Percentiles rank a stretch among this genome's conserved stretches.
These are phyloP conservation scores for Lactifluus rugatus DNA, from an alignment of 768 basidiomycete species.

Conservation along the genomic window DNA sequence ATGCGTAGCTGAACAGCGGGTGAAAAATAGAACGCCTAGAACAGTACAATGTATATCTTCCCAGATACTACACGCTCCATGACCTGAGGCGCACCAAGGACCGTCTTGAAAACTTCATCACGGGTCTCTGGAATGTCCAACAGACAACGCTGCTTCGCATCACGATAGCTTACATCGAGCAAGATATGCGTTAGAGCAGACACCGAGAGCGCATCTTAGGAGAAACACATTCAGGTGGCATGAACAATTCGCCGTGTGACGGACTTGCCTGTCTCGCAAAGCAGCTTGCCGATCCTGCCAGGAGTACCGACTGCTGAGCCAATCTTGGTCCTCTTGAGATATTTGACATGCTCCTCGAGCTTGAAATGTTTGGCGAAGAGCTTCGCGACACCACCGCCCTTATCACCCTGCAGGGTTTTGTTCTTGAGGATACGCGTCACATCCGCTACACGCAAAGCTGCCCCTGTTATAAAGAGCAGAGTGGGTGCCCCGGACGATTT, in stretches of 20 bases:
- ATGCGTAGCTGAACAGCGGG: not conserved
- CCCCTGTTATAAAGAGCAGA: conserved; percentile 71
- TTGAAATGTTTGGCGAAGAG: conserved; percentile 95
- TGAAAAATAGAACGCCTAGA: conserved; percentile 54
- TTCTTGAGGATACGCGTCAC: conserved; percentile 66
- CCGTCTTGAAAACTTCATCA: conserved; percentile 67
- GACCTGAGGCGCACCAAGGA: conserved; percentile 55
- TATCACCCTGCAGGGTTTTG: conserved; percentile 62
- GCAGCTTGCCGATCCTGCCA: conserved; percentile 78
- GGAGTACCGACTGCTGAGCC: conserved; percentile 90
- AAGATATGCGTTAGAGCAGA: conserved; percentile 78
- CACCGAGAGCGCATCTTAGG: conserved; percentile 56
- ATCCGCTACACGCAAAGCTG: conserved; percentile 90
- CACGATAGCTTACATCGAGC: conserved; percentile 63
- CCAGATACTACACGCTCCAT: conserved; percentile 57
- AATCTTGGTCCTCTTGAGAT: conserved; percentile 78
- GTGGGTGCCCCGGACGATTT: conserved; percentile 80
- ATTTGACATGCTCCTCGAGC: conserved; percentile 74
- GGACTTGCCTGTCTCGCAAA: conserved; percentile 54
- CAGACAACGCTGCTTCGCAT: conserved; percentile 65
- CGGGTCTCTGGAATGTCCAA: conserved; percentile 79
- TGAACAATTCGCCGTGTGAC: not conserved
- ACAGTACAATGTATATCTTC: conserved; percentile 72
- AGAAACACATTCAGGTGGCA: conserved; percentile 6
- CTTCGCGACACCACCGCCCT: conserved; percentile 87